Evolutionary conservation across 306 rosid species (phyloP).

Genomic region (Dalbergia oliveri): DNA sequence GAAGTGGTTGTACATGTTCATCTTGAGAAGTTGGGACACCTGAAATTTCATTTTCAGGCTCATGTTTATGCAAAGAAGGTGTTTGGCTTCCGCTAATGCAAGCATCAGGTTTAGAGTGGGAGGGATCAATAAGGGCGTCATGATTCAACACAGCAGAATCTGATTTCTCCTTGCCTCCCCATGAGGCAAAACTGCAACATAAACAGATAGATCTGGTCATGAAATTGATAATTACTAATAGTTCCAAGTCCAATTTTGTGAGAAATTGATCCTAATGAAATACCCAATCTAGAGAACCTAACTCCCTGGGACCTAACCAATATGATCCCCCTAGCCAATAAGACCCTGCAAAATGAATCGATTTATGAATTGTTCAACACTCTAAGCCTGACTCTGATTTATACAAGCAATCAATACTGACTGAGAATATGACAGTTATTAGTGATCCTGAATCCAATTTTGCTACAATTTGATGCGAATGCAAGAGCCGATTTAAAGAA

Average conservation of each 20-base stretch:
- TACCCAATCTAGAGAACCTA: neutral
- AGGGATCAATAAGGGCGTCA: conserved; percentile 30
- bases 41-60: conserved; percentile 35
- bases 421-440: neutral
- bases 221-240: neutral
- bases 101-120: conserved; percentile 10
- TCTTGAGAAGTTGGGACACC: conserved; percentile 44
- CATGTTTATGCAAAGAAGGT: conserved; percentile 33
- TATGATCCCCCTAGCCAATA: neutral
- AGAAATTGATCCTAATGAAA: neutral
- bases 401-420: neutral
- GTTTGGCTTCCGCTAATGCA: conserved; percentile 34
- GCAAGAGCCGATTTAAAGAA: neutral
- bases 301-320: neutral
- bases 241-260: neutral
- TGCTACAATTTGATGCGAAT: neutral
- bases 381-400: neutral
- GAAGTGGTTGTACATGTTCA: conserved; percentile 33
- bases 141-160: conserved; percentile 46
- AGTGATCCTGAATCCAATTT: neutral
- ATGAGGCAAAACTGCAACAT: conserved; percentile 53
- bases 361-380: neutral
- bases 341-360: neutral
- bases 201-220: neutral
- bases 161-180: conserved; percentile 44